Percentiles rank a stretch among this genome's conserved stretches.
These are phyloP conservation scores for Leccinum broughii DNA, from an alignment of 768 basidiomycete genomes.

Conservation along the genomic window DNA sequence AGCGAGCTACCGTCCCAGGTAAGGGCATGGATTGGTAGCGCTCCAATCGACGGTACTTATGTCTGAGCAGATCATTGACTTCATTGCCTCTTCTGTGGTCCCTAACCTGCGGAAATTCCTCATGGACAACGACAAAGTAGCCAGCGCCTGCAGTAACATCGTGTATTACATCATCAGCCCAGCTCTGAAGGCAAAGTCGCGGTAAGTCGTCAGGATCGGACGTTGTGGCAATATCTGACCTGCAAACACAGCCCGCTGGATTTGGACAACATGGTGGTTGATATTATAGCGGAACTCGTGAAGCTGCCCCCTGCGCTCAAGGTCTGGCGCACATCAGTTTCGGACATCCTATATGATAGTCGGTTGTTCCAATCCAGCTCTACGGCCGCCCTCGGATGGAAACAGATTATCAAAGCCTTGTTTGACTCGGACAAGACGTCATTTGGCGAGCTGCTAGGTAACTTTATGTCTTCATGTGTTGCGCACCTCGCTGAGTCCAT, in stretches of 20 bases:
- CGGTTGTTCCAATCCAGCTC: constrained; percentile 80
- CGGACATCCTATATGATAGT: constrained; percentile 82
- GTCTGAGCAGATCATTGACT: constrained; percentile 61
- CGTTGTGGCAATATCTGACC: constrained; percentile 7
- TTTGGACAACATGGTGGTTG: constrained; percentile 63
- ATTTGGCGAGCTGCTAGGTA: constrained; percentile 81
- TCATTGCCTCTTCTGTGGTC: constrained; percentile 65
- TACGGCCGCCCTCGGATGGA: constrained; percentile 64
- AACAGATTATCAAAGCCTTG: constrained; percentile 71
- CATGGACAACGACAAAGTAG: constrained; percentile 80
- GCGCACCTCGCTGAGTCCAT: constrained; percentile 24
- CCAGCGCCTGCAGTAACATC: constrained; percentile 78
- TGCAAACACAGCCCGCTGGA: constrained; percentile 66
- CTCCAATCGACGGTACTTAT: constrained; percentile 8
- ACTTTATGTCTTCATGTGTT: constrained; percentile 33
- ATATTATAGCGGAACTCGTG: constrained; percentile 77
- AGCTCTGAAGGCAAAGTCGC: constrained; percentile 72
- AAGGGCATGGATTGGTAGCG: constrained; percentile 19
- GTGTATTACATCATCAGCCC: constrained; percentile 83
- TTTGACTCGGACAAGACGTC: constrained; percentile 88
- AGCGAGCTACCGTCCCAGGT: constrained; percentile 33
- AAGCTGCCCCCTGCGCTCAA: constrained; percentile 75
- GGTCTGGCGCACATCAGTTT: constrained; percentile 79
- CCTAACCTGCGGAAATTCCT: constrained; percentile 79
- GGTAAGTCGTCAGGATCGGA: constrained; percentile 42